phyloP scores from a whole-genome alignment of 177 flowering plant genomes.

The Tripterygium wilfordii region DNA sequence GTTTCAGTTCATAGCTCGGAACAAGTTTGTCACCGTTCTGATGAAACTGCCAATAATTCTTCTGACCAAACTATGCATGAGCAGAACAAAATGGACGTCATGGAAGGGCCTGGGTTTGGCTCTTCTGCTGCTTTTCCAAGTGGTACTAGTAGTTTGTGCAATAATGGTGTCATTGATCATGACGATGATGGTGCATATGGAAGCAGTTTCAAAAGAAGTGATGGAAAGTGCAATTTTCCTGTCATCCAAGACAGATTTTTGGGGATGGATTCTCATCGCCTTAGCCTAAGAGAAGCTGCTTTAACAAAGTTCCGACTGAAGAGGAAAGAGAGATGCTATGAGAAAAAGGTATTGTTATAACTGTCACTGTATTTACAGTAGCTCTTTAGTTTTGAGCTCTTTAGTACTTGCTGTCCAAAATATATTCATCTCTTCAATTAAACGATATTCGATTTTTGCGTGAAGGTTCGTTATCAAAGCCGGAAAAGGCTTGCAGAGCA shows the following conservation, averaged over 20 bases:
- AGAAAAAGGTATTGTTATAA: slow-evolving; percentile 27
- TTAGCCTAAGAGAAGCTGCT: slow-evolving; percentile 33
- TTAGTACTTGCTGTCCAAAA: neutral
- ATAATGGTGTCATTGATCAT: slow-evolving; percentile 5
- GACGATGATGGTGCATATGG: slow-evolving; percentile 7
- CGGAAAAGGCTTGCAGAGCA: slow-evolving; percentile 35
- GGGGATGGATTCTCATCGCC: slow-evolving; percentile 13
- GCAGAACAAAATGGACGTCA: slow-evolving; percentile 5
- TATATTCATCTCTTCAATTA: no score
- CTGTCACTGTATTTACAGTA: neutral
- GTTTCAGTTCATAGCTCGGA: slow-evolving; percentile 4
- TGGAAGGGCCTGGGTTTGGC: slow-evolving; percentile 4
- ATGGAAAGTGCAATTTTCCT: slow-evolving; percentile 8
- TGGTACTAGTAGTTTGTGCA: slow-evolving; percentile 11
- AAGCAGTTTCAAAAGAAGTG: slow-evolving; percentile 7
- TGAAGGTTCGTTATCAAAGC: slow-evolving; percentile 36
- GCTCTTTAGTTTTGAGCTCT: neutral
- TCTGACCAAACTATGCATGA: slow-evolving; percentile 9
- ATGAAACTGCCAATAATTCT: slow-evolving; percentile 6
- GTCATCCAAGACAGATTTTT: slow-evolving; percentile 7
- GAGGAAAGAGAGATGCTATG: slow-evolving; percentile 34
- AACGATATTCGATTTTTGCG: no score
- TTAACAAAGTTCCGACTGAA: slow-evolving; percentile 27
- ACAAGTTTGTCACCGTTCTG: slow-evolving; percentile 2
- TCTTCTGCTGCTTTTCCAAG: slow-evolving; percentile 14